A percentile compares a stretch with the other conserved stretches of the same genome.
These are phyloP conservation scores for Saccharomyces hybrid DNA, from an alignment of 1,139 yeast genomes.

Conservation along the genomic window DNA sequence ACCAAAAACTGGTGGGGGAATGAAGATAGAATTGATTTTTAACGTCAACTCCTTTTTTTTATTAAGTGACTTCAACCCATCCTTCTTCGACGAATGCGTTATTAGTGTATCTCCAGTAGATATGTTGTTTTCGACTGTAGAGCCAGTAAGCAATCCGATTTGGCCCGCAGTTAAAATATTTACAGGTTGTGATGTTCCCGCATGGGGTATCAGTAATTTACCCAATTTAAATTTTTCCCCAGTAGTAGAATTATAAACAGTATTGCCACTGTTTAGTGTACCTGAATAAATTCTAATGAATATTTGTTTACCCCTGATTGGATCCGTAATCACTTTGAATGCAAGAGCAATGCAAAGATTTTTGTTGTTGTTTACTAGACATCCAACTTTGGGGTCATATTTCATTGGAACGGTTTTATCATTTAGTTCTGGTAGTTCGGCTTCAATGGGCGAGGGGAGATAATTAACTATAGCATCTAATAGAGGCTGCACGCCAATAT, in stretches of 20 bases:
- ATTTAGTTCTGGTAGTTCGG: constrained; percentile 47
- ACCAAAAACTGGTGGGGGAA: constrained; percentile 92
- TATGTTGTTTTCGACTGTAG: constrained; percentile 41
- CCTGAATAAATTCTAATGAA: constrained; percentile 89
- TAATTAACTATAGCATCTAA: constrained; percentile 72
- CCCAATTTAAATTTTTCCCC: constrained; percentile 60
- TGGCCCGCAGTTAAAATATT: constrained; percentile 60
- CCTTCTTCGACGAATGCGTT: constrained; percentile 44
- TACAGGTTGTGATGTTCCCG: constrained; percentile 74
- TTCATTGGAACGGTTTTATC: constrained; percentile 32
- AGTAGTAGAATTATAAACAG: constrained; percentile 59
- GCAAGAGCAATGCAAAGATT: constrained; percentile 73
- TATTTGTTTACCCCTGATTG: constrained; percentile 73
- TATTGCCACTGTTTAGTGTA: constrained; percentile 50
- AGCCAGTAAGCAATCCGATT: constrained; percentile 66
- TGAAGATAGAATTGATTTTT: constrained; percentile 63
- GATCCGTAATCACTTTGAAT: constrained; percentile 83
- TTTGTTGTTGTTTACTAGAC: constrained; percentile 47
- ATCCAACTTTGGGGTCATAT: constrained; percentile 40
- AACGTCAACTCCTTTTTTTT: constrained; percentile 40
- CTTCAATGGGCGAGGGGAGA: constrained; percentile 76
- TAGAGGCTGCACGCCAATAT: constrained; percentile 91
- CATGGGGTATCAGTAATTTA: constrained; percentile 76
- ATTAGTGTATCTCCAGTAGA: constrained; percentile 87
- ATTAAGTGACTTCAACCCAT: constrained; percentile 36